Evolutionary conservation across 2,329 filamentous ascomycete genomes (phyloP).

Genomic region (Aschersonia sp.): DNA sequence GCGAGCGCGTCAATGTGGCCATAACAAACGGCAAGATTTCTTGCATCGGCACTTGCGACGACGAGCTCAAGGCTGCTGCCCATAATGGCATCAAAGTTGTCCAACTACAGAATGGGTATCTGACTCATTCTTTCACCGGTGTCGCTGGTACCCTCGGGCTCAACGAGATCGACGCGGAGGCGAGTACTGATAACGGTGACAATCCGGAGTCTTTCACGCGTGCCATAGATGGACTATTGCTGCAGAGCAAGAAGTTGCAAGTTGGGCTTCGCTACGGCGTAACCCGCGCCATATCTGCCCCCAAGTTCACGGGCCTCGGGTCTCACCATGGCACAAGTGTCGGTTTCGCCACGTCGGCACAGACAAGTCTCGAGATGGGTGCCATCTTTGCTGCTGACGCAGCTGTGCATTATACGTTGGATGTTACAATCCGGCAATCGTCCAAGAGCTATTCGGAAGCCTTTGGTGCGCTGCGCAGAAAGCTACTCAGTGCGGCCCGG

Average conservation of each 20-base stretch:
- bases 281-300: constrained; percentile 43
- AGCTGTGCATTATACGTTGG: constrained; percentile 45
- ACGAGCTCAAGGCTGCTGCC: constrained; percentile 24
- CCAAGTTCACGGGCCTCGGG: constrained; percentile 24
- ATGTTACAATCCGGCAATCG: constrained; percentile 14
- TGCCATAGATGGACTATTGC: constrained; percentile 39
- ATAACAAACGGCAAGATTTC: constrained; percentile 36
- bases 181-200: constrained; percentile 35
- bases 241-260: constrained; percentile 41
- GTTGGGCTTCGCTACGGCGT: constrained; percentile 40
- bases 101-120: constrained; percentile 40
- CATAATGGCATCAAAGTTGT: constrained; percentile 23
- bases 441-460: constrained; percentile 40
- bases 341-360: constrained; percentile 38
- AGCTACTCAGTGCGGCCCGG: constrained; percentile 36
- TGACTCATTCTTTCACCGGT: constrained; percentile 45
- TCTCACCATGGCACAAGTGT: constrained; percentile 43
- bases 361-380: constrained; percentile 27
- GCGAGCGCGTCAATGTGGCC: constrained; percentile 29
- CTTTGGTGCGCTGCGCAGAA: constrained; percentile 34
- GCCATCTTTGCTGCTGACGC: constrained; percentile 40
- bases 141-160: constrained; percentile 48
- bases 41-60: constrained; percentile 39
- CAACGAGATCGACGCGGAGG: constrained; percentile 46
- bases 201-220: constrained; percentile 36